Evolutionary conservation across 2,329 filamentous ascomycete species (phyloP).

Genomic region (Boeremia exigua): DNA sequence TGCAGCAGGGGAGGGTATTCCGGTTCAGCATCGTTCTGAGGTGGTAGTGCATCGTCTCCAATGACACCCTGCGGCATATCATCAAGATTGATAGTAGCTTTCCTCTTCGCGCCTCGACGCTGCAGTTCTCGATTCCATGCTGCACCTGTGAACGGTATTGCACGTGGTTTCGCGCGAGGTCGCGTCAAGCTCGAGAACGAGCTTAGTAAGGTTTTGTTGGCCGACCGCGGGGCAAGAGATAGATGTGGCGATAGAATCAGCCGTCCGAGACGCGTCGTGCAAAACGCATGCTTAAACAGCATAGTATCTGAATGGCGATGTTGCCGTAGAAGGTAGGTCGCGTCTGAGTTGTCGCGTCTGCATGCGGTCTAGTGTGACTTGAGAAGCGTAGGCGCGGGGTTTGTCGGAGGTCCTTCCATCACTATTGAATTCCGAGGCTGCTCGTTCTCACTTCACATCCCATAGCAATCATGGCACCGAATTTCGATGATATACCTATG

Average conservation of each 20-base stretch:
- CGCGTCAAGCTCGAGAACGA: conserved; percentile 31
- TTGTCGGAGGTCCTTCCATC: conserved; percentile 23
- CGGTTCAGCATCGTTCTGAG: conserved; percentile 56
- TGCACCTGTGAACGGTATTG: conserved; percentile 2
- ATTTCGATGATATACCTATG: conserved; percentile 73
- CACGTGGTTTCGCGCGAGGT: conserved; percentile 39
- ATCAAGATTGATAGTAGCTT: conserved; percentile 41
- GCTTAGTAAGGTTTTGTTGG: not conserved
- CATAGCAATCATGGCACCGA: conserved; percentile 63
- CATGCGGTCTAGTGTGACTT: conserved; percentile 24
- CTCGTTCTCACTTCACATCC: conserved; percentile 14
- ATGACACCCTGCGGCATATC: conserved; percentile 65
- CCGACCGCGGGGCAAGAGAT: not conserved
- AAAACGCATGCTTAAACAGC: conserved; percentile 21
- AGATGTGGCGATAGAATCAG: not conserved
- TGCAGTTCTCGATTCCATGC: conserved; percentile 27
- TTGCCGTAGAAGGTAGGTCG: not conserved
- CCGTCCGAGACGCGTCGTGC: conserved; percentile 11
- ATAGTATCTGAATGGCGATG: conserved; percentile 20
- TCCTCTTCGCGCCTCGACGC: conserved; percentile 50
- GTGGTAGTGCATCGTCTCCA: conserved; percentile 49
- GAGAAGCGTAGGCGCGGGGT: conserved; percentile 32
- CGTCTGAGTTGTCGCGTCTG: conserved; percentile 21
- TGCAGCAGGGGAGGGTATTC: conserved; percentile 87
- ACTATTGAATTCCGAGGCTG: conserved; percentile 20